phyloP scores from a whole-genome alignment of 495 filamentous ascomycete species.

The Penicillium silybi region DNA sequence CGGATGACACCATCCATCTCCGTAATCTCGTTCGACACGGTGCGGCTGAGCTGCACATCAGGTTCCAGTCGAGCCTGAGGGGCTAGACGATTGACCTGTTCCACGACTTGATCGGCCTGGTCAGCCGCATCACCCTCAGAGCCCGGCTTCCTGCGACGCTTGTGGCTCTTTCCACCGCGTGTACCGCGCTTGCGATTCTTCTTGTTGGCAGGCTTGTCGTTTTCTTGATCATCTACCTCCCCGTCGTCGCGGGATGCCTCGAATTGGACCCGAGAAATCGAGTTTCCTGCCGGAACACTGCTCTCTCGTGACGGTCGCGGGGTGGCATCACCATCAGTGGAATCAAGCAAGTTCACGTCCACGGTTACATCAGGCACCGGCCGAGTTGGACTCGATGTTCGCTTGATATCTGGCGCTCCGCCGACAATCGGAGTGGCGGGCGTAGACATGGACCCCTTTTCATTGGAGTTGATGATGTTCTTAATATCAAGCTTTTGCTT shows the following conservation, averaged over 20 bases:
- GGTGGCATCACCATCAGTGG: conserved; percentile 20
- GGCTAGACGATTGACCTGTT: conserved; percentile 36
- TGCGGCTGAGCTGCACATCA: conserved; percentile 46
- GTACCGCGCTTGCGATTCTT: conserved; percentile 70
- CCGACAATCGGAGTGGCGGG: conserved; percentile 41
- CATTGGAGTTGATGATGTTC: conserved; percentile 46
- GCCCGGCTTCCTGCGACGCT: conserved; percentile 53
- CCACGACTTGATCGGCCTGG: conserved; percentile 39
- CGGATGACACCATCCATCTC: conserved; percentile 54
- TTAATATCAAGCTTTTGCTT: conserved; percentile 52
- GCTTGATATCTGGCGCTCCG: conserved; percentile 24
- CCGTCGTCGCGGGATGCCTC: too few species aligned
- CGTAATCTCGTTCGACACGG: conserved; percentile 36
- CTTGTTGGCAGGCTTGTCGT: conserved; percentile 65
- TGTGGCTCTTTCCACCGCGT: conserved; percentile 73
- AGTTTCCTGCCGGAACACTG: conserved; percentile 12
- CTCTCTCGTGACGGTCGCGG: conserved; percentile 23
- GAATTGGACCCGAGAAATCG: conserved; percentile 37
- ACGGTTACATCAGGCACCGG: conserved; percentile 31
- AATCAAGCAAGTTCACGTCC: conserved; percentile 28
- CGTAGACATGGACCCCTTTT: conserved; percentile 38
- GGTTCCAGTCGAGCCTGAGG: conserved; percentile 51
- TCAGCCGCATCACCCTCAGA: conserved; percentile 40
- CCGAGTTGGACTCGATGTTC: conserved; percentile 19
- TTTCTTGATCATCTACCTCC: conserved; percentile 34